Conservation (phyloP, 139 green algal genomes). For the Bryopsis sp. region DNA sequence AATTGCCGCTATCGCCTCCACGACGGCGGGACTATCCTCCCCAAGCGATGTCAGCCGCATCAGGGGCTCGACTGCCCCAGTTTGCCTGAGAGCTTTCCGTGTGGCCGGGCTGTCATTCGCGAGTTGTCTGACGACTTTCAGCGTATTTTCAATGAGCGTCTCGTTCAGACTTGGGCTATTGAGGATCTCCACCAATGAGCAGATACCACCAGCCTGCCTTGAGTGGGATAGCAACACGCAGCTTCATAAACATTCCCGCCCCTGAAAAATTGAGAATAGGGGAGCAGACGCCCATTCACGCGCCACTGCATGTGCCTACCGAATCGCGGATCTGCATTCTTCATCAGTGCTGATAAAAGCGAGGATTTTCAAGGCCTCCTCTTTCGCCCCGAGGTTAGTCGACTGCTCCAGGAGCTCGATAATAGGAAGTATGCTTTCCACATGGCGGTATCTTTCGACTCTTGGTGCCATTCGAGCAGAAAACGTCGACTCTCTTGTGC, state of each 20-base stretch:
- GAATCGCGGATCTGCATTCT: constrained; percentile 9
- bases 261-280: neutral
- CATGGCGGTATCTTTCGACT: constrained; percentile 3
- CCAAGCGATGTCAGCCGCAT: neutral
- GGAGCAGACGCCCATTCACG: neutral
- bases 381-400: constrained; percentile 16
- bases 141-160: neutral
- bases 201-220: constrained; percentile 13
- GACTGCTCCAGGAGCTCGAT: constrained; percentile 18
- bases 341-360: constrained; percentile 6
- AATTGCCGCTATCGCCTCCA: constrained; percentile 16
- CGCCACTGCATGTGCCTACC: neutral
- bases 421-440: constrained; percentile 9
- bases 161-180: neutral
- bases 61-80: constrained; percentile 3
- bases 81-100: constrained; percentile 5
- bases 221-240: neutral
- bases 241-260: neutral
- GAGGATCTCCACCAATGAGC: constrained; percentile 1
- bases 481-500: too few relatives aligned
- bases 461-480: too few relatives aligned
- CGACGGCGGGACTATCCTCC: neutral
- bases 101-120: constrained; percentile 16
- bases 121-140: neutral
- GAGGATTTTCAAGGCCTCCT: constrained; percentile 13